phyloP scores from a whole-genome alignment of 176 grass and related monocot genomes.

The Raddia guianensis region DNA sequence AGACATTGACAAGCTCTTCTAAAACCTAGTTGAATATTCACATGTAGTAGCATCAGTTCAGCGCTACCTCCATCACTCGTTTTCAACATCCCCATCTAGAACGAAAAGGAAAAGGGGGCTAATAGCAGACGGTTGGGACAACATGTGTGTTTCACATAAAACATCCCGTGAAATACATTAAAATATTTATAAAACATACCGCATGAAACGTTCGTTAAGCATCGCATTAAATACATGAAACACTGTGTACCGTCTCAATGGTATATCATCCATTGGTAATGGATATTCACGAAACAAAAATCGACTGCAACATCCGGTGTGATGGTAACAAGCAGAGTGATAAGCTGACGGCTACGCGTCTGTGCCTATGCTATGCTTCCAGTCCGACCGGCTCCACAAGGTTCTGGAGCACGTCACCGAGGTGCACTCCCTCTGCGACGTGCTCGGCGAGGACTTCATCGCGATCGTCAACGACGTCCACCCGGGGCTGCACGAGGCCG shows the following conservation, averaged over 20 bases:
- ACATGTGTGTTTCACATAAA: too few species aligned
- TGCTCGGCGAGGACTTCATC: constrained; percentile 65
- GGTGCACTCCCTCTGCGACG: constrained; percentile 65
- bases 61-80: neutral
- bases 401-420: constrained; percentile 60
- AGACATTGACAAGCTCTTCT: neutral
- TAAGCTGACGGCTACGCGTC: neutral
- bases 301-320: neutral
- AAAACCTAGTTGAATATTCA: neutral
- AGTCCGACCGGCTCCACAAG: constrained; percentile 53
- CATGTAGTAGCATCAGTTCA: neutral
- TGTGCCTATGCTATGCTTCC: neutral
- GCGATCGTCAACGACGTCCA: constrained; percentile 59
- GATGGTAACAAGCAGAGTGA: neutral
- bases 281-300: neutral
- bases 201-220: too few species aligned
- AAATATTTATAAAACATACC: too few species aligned
- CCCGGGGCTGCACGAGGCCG: constrained; percentile 59
- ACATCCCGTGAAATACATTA: too few species aligned
- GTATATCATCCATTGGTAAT: too few species aligned
- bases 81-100: neutral
- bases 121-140: too few species aligned
- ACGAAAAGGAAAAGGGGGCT: neutral
- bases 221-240: too few species aligned
- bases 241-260: too few species aligned